These are phyloP conservation scores for Dendrobium officinale DNA, from an alignment of 106 monocot genomes.

Conservation along the genomic window DNA sequence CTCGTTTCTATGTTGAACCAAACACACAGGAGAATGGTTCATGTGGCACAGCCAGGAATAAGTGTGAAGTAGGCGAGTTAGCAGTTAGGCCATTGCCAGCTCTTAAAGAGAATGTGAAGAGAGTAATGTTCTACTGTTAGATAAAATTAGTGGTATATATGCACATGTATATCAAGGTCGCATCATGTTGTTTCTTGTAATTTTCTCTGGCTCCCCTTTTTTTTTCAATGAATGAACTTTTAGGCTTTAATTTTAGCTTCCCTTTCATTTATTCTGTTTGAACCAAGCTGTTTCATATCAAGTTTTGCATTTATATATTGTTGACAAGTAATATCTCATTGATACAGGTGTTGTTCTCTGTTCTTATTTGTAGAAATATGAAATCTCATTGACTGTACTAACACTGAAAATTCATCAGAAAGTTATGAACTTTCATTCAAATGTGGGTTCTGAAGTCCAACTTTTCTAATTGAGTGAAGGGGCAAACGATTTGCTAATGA, in stretches of 20 bases:
- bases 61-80: constrained; percentile 23
- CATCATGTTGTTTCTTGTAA: not conserved
- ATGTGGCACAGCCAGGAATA: constrained; percentile 20
- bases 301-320: too few species aligned
- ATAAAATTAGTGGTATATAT: not conserved
- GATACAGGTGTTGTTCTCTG: too few species aligned
- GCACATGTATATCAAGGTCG: not conserved
- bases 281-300: not conserved
- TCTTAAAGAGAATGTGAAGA: constrained; percentile 89
- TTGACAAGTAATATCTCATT: too few species aligned
- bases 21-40: constrained; percentile 80
- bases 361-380: too few species aligned
- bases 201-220: not conserved
- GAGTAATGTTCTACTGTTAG: constrained; percentile 91
- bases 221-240: not conserved
- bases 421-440: too few species aligned
- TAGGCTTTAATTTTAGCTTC: not conserved
- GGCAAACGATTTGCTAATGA: too few species aligned
- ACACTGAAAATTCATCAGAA: too few species aligned
- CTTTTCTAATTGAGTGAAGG: too few species aligned
- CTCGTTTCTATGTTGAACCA: constrained; percentile 87
- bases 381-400: too few species aligned
- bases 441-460: too few species aligned
- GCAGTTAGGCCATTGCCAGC: constrained; percentile 83
- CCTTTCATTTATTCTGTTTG: not conserved